phyloP scores from a whole-genome alignment of 2,329 filamentous ascomycete genomes.

The Fusarium caatingaense region DNA sequence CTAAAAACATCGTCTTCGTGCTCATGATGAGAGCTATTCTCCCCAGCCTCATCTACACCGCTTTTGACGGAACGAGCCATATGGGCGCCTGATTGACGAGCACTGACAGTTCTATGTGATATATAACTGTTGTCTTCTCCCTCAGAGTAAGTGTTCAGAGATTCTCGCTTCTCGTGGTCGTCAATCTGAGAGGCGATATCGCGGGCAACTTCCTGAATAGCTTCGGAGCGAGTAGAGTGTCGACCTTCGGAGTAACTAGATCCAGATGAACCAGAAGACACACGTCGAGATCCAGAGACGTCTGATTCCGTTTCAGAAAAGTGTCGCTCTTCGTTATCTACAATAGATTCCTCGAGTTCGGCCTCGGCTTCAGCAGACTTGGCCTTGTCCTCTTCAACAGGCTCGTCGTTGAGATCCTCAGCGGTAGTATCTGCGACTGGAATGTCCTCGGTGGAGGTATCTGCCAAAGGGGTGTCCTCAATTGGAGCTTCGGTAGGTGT shows the following conservation, averaged over 20 bases:
- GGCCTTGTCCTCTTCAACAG: slow-evolving; percentile 10
- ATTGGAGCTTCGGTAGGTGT: slow-evolving; percentile 15
- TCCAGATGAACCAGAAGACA: slow-evolving; percentile 41
- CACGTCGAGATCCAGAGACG: slow-evolving; percentile 32
- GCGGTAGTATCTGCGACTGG: slow-evolving; percentile 11
- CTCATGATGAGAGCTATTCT: slow-evolving; percentile 64
- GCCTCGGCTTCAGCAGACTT: slow-evolving; percentile 15
- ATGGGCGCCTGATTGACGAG: slow-evolving; percentile 42
- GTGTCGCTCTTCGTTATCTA: slow-evolving; percentile 20
- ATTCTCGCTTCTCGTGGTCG: slow-evolving; percentile 46
- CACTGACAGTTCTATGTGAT: slow-evolving; percentile 42
- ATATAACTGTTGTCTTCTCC: slow-evolving; percentile 42
- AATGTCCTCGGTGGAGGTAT: slow-evolving; percentile 17
- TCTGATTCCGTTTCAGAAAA: slow-evolving; percentile 37
- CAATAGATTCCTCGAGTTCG: slow-evolving; percentile 19
- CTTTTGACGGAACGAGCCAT: slow-evolving; percentile 35
- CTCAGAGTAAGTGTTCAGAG: slow-evolving; percentile 40
- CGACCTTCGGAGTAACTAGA: slow-evolving; percentile 48
- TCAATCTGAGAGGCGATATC: slow-evolving; percentile 63
- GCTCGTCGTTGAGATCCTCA: slow-evolving; percentile 20
- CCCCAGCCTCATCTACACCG: slow-evolving; percentile 48
- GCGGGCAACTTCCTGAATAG: slow-evolving; percentile 64
- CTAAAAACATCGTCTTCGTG: slow-evolving; percentile 70
- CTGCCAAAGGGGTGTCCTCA: slow-evolving; percentile 20
- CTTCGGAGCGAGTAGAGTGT: slow-evolving; percentile 61